Conservation (phyloP, 169 alveolate genomes). For the Miamiensis avidus region DNA sequence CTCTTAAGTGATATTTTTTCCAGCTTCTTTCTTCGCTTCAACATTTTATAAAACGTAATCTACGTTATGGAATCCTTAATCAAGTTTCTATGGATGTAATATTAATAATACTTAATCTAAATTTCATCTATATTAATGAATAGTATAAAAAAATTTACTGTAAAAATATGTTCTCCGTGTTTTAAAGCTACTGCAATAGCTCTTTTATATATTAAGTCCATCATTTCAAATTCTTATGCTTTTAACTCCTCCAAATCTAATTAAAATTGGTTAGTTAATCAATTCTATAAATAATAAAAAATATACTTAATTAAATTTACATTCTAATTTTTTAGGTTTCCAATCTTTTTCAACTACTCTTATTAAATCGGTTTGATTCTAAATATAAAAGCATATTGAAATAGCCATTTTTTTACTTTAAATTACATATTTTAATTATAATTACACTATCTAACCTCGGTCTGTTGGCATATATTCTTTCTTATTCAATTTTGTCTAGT, state of each 20-base stretch:
- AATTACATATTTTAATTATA: not conserved
- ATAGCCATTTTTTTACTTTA: not conserved
- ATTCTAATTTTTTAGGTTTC: slow-evolving; percentile 16
- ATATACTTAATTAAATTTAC: not conserved
- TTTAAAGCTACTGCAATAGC: slow-evolving; percentile 23
- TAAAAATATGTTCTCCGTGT: slow-evolving; percentile 32
- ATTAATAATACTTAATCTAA: no score
- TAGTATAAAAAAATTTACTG: slow-evolving; percentile 2
- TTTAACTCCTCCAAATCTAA: slow-evolving; percentile 20
- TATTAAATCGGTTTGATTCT: slow-evolving; percentile 29
- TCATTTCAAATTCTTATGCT: slow-evolving; percentile 44
- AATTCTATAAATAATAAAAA: not conserved
- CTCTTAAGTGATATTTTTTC: slow-evolving; percentile 19
- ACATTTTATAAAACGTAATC: slow-evolving; percentile 27
- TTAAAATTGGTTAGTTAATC: not conserved
- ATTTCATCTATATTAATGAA: not conserved
- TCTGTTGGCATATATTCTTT: slow-evolving; percentile 34
- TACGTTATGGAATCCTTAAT: slow-evolving; percentile 33
- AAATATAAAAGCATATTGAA: not conserved
- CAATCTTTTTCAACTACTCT: slow-evolving; percentile 35
- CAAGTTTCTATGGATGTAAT: slow-evolving; percentile 13
- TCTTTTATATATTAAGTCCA: slow-evolving; percentile 41
- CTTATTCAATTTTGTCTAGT: slow-evolving; percentile 43
- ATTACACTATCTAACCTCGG: slow-evolving; percentile 38
- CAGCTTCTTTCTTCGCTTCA: not conserved